Evolutionary conservation across 306 rosid genomes (phyloP), one percentile per base, ranked within the genome.

Genomic region (Crotalaria pallida): DNA sequence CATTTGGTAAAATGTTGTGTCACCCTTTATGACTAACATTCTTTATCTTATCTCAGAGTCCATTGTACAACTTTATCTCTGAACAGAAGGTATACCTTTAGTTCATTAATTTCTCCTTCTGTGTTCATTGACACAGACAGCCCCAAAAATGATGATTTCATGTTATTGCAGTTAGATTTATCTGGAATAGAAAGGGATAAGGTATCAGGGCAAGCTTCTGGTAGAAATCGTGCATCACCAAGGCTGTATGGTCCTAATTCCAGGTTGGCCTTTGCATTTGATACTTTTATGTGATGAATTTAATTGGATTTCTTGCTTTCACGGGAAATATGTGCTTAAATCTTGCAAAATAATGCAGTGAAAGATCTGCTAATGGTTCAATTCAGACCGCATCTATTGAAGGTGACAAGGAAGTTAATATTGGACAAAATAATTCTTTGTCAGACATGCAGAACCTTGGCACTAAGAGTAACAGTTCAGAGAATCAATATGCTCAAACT

Each of bases 161-260:
- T 73, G 57, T 59, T 69, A 49, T 85, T 85, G 59, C 95, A 94
- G 97, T 69, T 94, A 77, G 92, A 91, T 83, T 56, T 91, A 67
- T 87, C 86, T 56, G 92, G 77, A 81, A 52, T 87, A 64, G 88
- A 77, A 56, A 91, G 99, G 80, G 84, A 88, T 81, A 87, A 87
- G 79, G 51, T 94, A 50, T 91, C 99, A 2, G 99, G 99, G 63
- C 95, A 94, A 84, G 84, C 88, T 77, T 81, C 90, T 27, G 86
- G 91, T 45, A 76, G 47, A 76, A 82, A 84, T 77, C 70, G 10
- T 22, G 15, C 11, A 10, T 10, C 79, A 76, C 82, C 77, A 74
- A 80, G 79, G 79, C 51, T 61, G 10, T 58, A 58, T 16, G 62
- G 65, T 77, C 76, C 58, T 76, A 80, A 62, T 67, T 18, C 84